phyloP scores from a whole-genome alignment of 176 grass and related monocot species.

The Zizania latifolia region DNA sequence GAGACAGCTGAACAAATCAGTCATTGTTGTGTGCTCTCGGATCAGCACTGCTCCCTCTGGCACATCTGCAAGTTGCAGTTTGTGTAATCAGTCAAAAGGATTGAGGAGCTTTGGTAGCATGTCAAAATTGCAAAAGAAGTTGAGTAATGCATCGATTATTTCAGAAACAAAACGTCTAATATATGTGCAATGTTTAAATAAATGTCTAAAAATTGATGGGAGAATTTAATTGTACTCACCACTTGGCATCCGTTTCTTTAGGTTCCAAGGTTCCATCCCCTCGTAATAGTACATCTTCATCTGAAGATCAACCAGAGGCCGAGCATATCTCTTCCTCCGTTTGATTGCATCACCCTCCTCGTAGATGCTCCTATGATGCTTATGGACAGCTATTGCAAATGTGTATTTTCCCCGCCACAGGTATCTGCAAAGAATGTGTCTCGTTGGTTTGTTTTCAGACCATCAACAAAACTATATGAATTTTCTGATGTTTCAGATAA shows the following conservation, averaged over 20 bases:
- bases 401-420: conserved; percentile 83
- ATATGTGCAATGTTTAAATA: background rate
- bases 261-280: conserved; percentile 80
- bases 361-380: conserved; percentile 92
- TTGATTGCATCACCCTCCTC: conserved; percentile 97
- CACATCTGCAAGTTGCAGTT: conserved; percentile 51
- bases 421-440: conserved; percentile 45
- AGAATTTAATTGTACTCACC: conserved; percentile 42
- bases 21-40: conserved; percentile 78
- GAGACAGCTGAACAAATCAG: conserved; percentile 77
- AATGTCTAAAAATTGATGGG: background rate
- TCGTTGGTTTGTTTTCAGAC: conserved; percentile 10
- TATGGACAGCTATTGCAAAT: conserved; percentile 87
- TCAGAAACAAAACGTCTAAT: background rate
- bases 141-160: background rate
- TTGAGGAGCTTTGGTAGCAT: background rate
- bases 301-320: conserved; percentile 90
- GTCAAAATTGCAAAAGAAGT: background rate
- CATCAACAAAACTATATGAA: background rate
- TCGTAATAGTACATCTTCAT: conserved; percentile 95
- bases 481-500: background rate
- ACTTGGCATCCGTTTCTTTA: conserved; percentile 52
- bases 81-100: background rate
- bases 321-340: conserved; percentile 83
- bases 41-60: conserved; percentile 92